Evolutionary conservation across 345 rosid species (phyloP).

Genomic region (Kandelia obovata): DNA sequence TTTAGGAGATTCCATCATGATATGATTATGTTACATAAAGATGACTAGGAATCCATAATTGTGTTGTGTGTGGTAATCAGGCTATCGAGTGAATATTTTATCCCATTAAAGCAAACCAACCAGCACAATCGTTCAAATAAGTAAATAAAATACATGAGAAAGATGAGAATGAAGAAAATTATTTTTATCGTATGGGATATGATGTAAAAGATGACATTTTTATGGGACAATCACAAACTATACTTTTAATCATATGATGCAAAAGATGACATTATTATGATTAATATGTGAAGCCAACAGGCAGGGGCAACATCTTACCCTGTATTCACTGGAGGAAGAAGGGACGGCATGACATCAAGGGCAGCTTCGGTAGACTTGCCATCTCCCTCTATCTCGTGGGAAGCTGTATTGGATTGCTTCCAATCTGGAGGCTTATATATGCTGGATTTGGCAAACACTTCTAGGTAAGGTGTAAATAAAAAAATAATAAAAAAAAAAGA

Average conservation of each 20-base stretch:
- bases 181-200: slow-evolving; percentile 16
- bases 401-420: slow-evolving; percentile 20
- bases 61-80: too few species aligned
- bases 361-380: slow-evolving; percentile 22
- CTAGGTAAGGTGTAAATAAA: slow-evolving; percentile 3
- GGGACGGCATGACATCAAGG: slow-evolving; percentile 17
- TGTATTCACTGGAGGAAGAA: slow-evolving; percentile 30
- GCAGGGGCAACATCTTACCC: slow-evolving; percentile 32
- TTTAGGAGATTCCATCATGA: too few species aligned
- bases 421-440: slow-evolving; percentile 16
- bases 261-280: neutral
- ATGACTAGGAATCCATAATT: too few species aligned
- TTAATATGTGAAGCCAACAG: slow-evolving; percentile 7
- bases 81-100: too few species aligned
- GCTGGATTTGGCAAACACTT: slow-evolving; percentile 21
- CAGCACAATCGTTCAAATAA: too few species aligned
- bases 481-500: neutral
- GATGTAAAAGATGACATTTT: too few species aligned
- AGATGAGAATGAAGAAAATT: too few species aligned
- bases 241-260: too few species aligned
- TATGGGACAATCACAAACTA: too few species aligned
- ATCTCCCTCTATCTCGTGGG: slow-evolving; percentile 19
- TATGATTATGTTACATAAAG: too few species aligned
- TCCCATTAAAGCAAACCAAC: too few species aligned
- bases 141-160: too few species aligned